Evolutionary conservation across 306 rosid genomes (phyloP), one percentile per base, ranked within the genome.

Genomic region (Cyamopsis tetragonoloba): DNA sequence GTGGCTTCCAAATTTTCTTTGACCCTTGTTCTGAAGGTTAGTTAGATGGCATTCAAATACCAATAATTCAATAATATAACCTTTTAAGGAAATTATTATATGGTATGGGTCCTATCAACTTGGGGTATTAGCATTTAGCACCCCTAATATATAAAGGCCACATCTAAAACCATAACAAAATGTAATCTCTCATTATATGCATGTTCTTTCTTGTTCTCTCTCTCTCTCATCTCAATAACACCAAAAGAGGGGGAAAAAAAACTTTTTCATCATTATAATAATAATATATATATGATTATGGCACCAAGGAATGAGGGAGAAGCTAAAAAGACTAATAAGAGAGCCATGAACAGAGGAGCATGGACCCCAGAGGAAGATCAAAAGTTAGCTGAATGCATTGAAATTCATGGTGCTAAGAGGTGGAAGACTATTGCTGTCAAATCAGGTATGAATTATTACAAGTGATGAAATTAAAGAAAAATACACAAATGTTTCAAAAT

Each of bases 281-380:
- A n/a, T n/a, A n/a, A n/a, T n/a, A n/a, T n/a, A n/a, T n/a, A n/a
- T n/a, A n/a, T n/a, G n/a, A n/a, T 27, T 46, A 83, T 83, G 87
- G 89, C 89, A 47, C 85, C 80, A 3, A 73, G 4, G 26, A 77
- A 54, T 18, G 70, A 77, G 13, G 78, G 30, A 60, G 4, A 79
- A 17, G 8, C 68, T 1, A 80, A n/a, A n/a, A n/a, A n/a, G n/a
- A n/a, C n/a, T n/a, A n/a, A n/a, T n/a, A n/a, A 78, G 63, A 82
- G 42, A 72, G 31, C 7, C 6, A 41, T 43, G 76, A 86, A 75
- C 68, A 80, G 73, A 76, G 89, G 93, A 17, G 73, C 84, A 14
- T 87, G 93, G 93, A 84, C 86, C 22, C 70, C 79, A 14, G 89
- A 82, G 47, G 89, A 87, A 63, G 89, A 87, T 59, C 26, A 49